Base-by-base conservation (phyloP, 2,329 filamentous ascomycete genomes). In the Hypoxylon sp. region DNA sequence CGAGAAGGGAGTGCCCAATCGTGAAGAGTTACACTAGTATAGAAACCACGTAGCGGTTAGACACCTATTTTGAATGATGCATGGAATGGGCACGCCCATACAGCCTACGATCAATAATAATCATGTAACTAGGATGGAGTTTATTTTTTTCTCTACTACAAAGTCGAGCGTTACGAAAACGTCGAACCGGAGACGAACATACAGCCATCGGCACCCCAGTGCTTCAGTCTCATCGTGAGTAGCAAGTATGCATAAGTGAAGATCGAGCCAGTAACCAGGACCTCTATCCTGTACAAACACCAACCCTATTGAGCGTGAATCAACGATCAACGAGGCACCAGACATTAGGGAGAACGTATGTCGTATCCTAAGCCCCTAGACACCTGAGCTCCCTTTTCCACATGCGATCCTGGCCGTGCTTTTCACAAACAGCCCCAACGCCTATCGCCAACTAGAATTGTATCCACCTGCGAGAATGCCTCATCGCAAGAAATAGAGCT, bases 401-500 rank as follows among this genome's bases (percentile, higher is more conserved):
- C 25, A 6, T 25, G 19, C 48, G 16, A 19, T 16, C 16, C 30
- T 16, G 12, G 51, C 19, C n/a, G 25, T 9, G n/a, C 34, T 53
- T 16, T 14, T 41, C 34, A 8, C 11, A 29, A 41, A n/a, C 27
- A 32, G 9, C 14, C 14, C 52, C 51, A 23, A 54, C 51, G 41
- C 11, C 12, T n/a, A 37, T 12, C 32, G 41, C n/a, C 27, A 41
- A 19, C 7, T 41, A 16, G 11, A 23, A 50, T 39, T 5, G n/a
- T n/a, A 27, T 8, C 27, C 16, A 32, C n/a, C 16, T 11, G 37
- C 19, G 14, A 16, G 14, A 14, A 30, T 12, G 14, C 50, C 11
- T 19, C 30, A 41, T 16, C 32, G 30, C 50, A 53, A 53, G 29
- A 34, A 41, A 21, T 6, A 52, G 19, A n/a, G 32, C 48, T 25